Percentiles rank a stretch among this genome's conserved stretches.
These are phyloP conservation scores for Venturiaceae sp. DNA, from an alignment of 2,329 filamentous ascomycete species.

Conservation along the genomic window DNA sequence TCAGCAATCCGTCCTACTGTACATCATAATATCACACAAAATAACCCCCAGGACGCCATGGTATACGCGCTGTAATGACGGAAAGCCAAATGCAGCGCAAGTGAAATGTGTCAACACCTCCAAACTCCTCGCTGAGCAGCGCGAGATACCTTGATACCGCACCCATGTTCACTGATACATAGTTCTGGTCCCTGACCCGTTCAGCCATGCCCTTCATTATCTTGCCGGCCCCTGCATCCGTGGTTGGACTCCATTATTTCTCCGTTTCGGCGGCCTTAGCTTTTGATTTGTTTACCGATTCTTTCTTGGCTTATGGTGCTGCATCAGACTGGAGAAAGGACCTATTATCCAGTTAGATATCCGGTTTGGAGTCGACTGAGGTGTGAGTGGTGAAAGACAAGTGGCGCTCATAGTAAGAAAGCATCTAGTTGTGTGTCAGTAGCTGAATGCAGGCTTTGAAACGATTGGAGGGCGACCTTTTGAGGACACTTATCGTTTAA, in stretches of 20 bases:
- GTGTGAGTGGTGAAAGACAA: slow-evolving; percentile 15
- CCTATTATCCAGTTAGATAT: neutral
- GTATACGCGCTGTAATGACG: neutral
- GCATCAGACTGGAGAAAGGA: neutral
- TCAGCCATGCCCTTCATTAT: neutral
- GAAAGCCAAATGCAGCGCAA: neutral
- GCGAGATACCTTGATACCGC: neutral
- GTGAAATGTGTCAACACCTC: neutral
- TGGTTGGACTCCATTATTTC: neutral
- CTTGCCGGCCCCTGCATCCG: neutral
- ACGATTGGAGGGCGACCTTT: slow-evolving; percentile 40
- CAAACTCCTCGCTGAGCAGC: neutral
- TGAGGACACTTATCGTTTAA: slow-evolving; percentile 72
- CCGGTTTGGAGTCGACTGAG: neutral
- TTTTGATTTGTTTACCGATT: neutral
- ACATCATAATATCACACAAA: neutral
- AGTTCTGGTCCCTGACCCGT: too few species aligned
- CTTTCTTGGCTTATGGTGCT: too few species aligned
- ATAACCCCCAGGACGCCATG: neutral
- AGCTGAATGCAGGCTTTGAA: neutral
- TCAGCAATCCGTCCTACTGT: neutral
- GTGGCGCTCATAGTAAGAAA: slow-evolving; percentile 27
- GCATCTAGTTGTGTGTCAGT: slow-evolving; percentile 12
- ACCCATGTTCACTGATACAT: neutral
- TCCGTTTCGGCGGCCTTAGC: neutral